Base-by-base conservation (phyloP, 1,139 yeast genomes). In the Hanseniaspora uvarum region DNA sequence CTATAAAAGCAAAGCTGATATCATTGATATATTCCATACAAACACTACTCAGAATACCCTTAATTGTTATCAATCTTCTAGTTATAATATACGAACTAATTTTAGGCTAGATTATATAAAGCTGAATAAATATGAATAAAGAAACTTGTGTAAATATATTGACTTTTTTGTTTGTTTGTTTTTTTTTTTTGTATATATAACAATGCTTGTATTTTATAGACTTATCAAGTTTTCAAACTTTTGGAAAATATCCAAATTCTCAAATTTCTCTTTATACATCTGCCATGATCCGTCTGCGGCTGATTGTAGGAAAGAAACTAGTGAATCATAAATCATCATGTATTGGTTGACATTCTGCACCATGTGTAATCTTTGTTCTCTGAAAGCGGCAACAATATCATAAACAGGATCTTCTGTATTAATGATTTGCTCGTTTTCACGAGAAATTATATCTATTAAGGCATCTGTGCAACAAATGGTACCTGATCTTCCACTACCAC, bases 401-500 rank as follows among this genome's bases (percentile, higher is more conserved):
- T 66, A 68, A 7, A 86, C 72, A 33, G 82, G 74, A 66, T 83
- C 92, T 49, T 61, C 61, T 18, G 24, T 21, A 12, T 21, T 43
- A 11, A 50, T 38, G 11, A 16, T 7, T 5, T 26, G 31, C 4
- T 43, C 53, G 23, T 43, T 28, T 11, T 24, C 43, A 10, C n/a
- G 46, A 8, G 18, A n/a, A 11, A 48, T 33, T 1, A 40, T 19
- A 5, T 38, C 31, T 14, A 51, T 44, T 14, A 69, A 63, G 1
- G 72, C 73, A 65, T 86, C 95, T 30, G 85, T 74, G 0, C 92
- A 74, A 60, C 92, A 83, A 60, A 85, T 82, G 1, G 94, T 83
- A 0, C 95, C 95, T 0, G 95, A 86, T 58, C 95, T 76, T 3
- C 95, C 95, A 68, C 95, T 86, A 0, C 95, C 95, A 0, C 95